Conservation (phyloP, 2,329 filamentous ascomycete species). For the Fusarium anthophilum region DNA sequence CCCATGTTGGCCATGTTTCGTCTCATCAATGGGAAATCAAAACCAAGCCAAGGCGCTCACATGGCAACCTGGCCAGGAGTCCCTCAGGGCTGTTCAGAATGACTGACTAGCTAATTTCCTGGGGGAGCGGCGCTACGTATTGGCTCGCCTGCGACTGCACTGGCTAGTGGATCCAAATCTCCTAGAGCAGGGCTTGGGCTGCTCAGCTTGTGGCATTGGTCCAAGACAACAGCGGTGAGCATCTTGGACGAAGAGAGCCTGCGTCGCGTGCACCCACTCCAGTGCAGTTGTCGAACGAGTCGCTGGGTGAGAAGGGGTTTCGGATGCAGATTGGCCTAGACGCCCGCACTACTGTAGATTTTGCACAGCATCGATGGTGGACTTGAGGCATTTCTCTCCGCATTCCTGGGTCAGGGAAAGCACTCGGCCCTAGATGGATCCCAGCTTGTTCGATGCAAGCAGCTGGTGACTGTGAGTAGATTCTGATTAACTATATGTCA, state of each 20-base stretch:
- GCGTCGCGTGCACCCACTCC: conserved; percentile 29
- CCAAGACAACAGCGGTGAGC: conserved; percentile 40
- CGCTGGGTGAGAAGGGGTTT: conserved; percentile 37
- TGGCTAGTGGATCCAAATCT: conserved; percentile 39
- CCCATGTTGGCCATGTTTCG: conserved; percentile 26
- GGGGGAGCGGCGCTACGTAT: conserved; percentile 34
- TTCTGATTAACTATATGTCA: background rate
- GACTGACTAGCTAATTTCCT: conserved; percentile 41
- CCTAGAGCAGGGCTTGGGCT: conserved; percentile 34
- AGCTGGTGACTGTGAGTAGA: background rate
- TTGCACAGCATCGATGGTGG: conserved; percentile 33
- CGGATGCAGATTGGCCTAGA: conserved; percentile 20
- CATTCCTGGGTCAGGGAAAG: conserved; percentile 32
- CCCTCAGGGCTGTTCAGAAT: conserved; percentile 18
- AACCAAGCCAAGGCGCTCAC: conserved; percentile 21
- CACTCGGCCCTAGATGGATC: conserved; percentile 5
- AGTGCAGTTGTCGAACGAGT: conserved; percentile 35
- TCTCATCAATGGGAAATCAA: conserved; percentile 16
- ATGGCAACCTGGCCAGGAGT: conserved; percentile 35
- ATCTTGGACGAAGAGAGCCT: conserved; percentile 17
- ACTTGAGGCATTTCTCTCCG: conserved; percentile 49
- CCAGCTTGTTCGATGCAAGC: background rate
- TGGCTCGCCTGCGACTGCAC: conserved; percentile 33
- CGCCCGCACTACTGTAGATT: conserved; percentile 14
- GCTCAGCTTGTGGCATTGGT: conserved; percentile 30